Conservation (phyloP, 371 early-diverging fungal genomes). For the Nosema granulosis region DNA sequence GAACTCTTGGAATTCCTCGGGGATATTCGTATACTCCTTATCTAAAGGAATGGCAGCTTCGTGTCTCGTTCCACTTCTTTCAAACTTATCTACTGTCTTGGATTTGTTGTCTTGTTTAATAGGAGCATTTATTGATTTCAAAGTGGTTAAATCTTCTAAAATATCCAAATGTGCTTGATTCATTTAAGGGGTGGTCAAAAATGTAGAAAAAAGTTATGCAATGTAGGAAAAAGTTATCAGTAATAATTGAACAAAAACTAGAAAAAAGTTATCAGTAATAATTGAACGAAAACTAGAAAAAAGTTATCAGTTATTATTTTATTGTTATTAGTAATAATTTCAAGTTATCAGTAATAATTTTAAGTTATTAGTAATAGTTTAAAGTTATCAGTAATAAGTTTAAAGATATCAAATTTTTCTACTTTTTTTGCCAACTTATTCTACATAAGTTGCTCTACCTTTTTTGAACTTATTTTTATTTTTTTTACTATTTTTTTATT, state of each 20-base stretch:
- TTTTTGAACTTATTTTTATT: too few relatives aligned
- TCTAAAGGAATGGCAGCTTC: slow-evolving; percentile 62
- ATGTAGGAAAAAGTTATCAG: neutral
- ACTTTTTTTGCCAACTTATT: too few relatives aligned
- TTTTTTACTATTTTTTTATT: neutral
- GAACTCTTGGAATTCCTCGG: slow-evolving; percentile 66
- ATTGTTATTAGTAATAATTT: too few relatives aligned
- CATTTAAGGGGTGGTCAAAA: slow-evolving; percentile 24
- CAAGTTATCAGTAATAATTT: too few relatives aligned
- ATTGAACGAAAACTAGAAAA: too few relatives aligned
- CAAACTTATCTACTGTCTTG: slow-evolving; percentile 32
- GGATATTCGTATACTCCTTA: slow-evolving; percentile 44
- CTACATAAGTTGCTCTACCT: too few relatives aligned
- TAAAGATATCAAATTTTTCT: too few relatives aligned
- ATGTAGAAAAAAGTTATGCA: neutral
- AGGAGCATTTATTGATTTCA: slow-evolving; percentile 14
- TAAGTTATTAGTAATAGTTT: too few relatives aligned
- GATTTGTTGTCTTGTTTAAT: slow-evolving; percentile 37
- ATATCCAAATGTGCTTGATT: slow-evolving; percentile 34
- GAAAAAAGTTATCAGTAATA: too few relatives aligned
- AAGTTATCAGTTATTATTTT: too few relatives aligned
- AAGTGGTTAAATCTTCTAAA: slow-evolving; percentile 31
- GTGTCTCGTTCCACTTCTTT: slow-evolving; percentile 57
- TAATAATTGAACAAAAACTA: too few relatives aligned
- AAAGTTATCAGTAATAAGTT: too few relatives aligned